phyloP scores from a whole-genome alignment of 306 rosid species.

The Trifolium repens region DNA sequence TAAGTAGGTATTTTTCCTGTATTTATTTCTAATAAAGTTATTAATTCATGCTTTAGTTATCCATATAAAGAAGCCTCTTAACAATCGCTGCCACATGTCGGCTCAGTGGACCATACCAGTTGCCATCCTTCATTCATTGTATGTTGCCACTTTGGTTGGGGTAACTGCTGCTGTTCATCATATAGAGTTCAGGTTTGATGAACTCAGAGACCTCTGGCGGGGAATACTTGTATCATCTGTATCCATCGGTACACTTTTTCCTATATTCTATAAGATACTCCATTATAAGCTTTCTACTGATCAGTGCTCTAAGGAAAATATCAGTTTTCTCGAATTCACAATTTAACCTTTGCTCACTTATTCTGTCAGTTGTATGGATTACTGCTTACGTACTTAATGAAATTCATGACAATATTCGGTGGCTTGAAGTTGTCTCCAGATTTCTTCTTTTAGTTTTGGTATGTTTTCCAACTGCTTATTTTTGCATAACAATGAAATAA shows the following conservation, averaged over 20 bases:
- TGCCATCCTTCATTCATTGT: slow-evolving; percentile 65
- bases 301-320: slow-evolving; percentile 18
- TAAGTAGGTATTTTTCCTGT: background rate
- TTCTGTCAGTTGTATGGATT: slow-evolving; percentile 79
- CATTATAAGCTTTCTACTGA: slow-evolving; percentile 21
- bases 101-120: slow-evolving; percentile 73
- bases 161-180: slow-evolving; percentile 80
- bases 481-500: slow-evolving; percentile 28
- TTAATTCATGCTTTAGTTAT: slow-evolving; percentile 61
- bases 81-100: slow-evolving; percentile 76
- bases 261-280: slow-evolving; percentile 33
- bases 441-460: slow-evolving; percentile 80
- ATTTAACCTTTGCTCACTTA: slow-evolving; percentile 33
- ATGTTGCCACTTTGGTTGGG: slow-evolving; percentile 72
- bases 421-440: slow-evolving; percentile 88
- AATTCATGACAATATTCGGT: slow-evolving; percentile 78
- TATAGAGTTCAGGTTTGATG: slow-evolving; percentile 94
- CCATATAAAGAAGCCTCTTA: slow-evolving; percentile 70
- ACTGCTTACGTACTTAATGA: slow-evolving; percentile 79
- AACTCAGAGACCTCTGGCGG: slow-evolving; percentile 90
- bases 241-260: slow-evolving; percentile 71
- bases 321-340: slow-evolving; percentile 28
- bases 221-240: slow-evolving; percentile 79
- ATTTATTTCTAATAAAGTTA: slow-evolving; percentile 38
- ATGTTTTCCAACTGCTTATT: slow-evolving; percentile 40